These are phyloP conservation scores for Penicillium digitatum DNA, from an alignment of 2,329 filamentous ascomycete genomes.

Conservation along the genomic window DNA sequence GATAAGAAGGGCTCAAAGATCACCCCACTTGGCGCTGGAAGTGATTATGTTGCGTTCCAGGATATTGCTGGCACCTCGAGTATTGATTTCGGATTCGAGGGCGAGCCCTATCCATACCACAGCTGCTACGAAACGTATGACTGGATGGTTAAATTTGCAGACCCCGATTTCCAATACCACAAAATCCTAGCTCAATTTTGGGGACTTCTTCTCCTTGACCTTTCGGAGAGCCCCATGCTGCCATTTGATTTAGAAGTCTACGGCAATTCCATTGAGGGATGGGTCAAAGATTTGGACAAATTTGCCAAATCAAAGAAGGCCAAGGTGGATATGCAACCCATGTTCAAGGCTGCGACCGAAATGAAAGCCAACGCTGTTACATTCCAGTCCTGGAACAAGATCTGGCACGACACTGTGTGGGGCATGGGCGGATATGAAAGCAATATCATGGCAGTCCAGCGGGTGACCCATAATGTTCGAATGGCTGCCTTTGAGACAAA, in stretches of 20 bases:
- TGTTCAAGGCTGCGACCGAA: constrained; percentile 60
- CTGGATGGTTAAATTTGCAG: constrained; percentile 75
- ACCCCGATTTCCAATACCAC: constrained; percentile 81
- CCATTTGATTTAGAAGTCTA: constrained; percentile 79
- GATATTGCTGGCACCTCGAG: constrained; percentile 84
- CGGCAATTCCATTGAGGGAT: constrained; percentile 59
- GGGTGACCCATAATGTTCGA: constrained; percentile 73
- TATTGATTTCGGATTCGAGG: constrained; percentile 76
- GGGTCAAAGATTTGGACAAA: constrained; percentile 62
- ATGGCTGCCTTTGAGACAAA: constrained; percentile 79
- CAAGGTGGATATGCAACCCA: constrained; percentile 53
- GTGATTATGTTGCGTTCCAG: constrained; percentile 88
- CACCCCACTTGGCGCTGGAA: constrained; percentile 66
- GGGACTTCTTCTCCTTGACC: constrained; percentile 76
- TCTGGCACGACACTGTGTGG: constrained; percentile 71
- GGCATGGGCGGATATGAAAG: constrained; percentile 72
- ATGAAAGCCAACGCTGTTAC: constrained; percentile 58
- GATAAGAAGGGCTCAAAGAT: constrained; percentile 57
- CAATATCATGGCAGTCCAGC: constrained; percentile 59
- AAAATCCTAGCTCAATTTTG: constrained; percentile 72
- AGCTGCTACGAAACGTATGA: constrained; percentile 88
- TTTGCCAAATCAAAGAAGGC: constrained; percentile 59
- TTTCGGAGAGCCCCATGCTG: constrained; percentile 74
- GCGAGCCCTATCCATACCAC: constrained; percentile 65
- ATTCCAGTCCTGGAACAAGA: constrained; percentile 72